A percentile compares a stretch with the other conserved stretches of the same genome.
These are phyloP conservation scores for Takakia lepidozioides DNA, from an alignment of 225 moss, liverwort and hornwort genomes.

Conservation along the genomic window DNA sequence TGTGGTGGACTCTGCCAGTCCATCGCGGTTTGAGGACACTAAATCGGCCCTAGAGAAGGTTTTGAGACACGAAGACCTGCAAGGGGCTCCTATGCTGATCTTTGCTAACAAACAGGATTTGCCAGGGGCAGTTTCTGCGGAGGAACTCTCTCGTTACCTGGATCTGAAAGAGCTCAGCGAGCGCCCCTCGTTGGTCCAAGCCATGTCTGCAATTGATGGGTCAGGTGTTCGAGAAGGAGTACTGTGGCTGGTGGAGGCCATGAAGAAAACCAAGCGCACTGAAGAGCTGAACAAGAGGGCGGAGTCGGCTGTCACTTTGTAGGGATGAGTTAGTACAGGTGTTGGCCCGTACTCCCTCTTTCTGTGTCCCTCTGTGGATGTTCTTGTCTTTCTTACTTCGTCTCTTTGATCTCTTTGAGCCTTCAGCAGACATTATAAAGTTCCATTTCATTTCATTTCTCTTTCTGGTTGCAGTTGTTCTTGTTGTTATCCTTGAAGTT, in stretches of 20 bases:
- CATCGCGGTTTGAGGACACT: constrained; percentile 74
- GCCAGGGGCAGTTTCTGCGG: constrained; percentile 64
- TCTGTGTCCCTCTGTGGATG: too few species aligned
- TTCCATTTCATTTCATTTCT: too few species aligned
- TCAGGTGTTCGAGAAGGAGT: constrained; percentile 89
- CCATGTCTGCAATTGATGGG: constrained; percentile 87
- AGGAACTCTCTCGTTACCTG: constrained; percentile 65
- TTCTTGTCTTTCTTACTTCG: too few species aligned
- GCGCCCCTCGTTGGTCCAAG: constrained; percentile 62
- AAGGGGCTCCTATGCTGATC: constrained; percentile 83
- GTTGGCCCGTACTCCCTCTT: too few species aligned
- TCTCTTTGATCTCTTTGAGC: too few species aligned
- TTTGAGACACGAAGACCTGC: constrained; percentile 82
- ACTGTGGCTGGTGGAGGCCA: constrained; percentile 90
- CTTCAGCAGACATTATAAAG: too few species aligned
- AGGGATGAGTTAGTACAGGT: too few species aligned
- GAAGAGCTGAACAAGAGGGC: constrained; percentile 79
- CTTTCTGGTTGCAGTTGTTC: too few species aligned
- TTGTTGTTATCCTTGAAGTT: too few species aligned
- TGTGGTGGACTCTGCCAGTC: constrained; percentile 85
- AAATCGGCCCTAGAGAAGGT: constrained; percentile 91
- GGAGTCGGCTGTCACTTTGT: constrained; percentile 68
- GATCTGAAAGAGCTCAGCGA: constrained; percentile 62
- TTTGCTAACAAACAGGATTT: constrained; percentile 97
- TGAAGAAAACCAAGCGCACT: constrained; percentile 79